A percentile compares a stretch with the other conserved stretches of the same genome.
phyloP scores from a whole-genome alignment of 2,329 filamentous ascomycete genomes.

The Dactylellina sp. region DNA sequence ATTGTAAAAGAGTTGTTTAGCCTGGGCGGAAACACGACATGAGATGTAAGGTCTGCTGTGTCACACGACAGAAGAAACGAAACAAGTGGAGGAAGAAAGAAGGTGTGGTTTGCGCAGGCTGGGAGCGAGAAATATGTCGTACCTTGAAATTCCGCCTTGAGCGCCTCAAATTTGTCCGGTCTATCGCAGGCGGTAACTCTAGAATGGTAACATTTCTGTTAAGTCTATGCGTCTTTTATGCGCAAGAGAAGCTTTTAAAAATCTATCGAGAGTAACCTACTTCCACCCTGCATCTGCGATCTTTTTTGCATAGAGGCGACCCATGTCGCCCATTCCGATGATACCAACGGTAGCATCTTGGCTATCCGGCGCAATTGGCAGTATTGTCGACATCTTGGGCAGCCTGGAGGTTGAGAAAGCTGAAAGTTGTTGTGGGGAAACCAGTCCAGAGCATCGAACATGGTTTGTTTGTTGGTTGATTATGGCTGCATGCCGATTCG shows the following conservation, averaged over 20 bases:
- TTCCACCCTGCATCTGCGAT: conserved; percentile 95
- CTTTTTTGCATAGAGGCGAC: conserved; percentile 93
- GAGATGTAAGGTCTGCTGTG: no score
- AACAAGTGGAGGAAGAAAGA: not conserved
- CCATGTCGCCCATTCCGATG: conserved; percentile 99
- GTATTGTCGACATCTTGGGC: conserved; percentile 23
- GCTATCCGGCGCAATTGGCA: conserved; percentile 17
- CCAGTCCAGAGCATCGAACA: no score
- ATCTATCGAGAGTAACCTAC: conserved; percentile 69
- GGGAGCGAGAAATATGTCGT: conserved; percentile 63
- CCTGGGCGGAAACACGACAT: conserved; percentile 4
- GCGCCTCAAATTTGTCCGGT: conserved; percentile 84
- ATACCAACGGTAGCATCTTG: conserved; percentile 76
- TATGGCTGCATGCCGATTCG: no score
- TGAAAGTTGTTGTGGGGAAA: no score
- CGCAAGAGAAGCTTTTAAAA: not conserved
- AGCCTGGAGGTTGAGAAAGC: no score
- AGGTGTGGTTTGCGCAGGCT: no score
- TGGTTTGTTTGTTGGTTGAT: no score
- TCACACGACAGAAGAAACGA: conserved; percentile 33
- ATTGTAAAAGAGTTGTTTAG: conserved; percentile 25
- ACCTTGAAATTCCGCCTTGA: conserved; percentile 84
- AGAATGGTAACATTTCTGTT: conserved; percentile 53
- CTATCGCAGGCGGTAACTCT: conserved; percentile 96
- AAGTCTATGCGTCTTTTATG: not conserved